Conservation (phyloP, 2,329 filamentous ascomycete species). For the Exophiala bonariae region DNA sequence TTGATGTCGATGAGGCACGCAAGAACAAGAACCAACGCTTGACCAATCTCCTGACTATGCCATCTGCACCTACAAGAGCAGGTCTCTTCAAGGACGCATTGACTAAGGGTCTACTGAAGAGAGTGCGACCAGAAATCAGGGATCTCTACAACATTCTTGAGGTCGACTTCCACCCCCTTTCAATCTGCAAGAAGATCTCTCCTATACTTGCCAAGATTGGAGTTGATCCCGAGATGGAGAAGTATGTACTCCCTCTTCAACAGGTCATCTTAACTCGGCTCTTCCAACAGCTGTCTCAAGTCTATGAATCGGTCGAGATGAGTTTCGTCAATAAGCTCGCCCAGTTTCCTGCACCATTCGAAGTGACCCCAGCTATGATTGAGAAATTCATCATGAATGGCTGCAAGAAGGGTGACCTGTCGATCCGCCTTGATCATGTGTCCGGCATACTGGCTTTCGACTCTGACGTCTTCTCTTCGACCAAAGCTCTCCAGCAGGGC, state of each 20-base stretch:
- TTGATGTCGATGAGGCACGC: conserved; percentile 93
- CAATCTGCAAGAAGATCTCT: conserved; percentile 98
- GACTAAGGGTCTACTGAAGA: conserved; percentile 90
- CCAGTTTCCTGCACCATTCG: conserved; percentile 93
- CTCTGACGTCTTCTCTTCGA: conserved; percentile 95
- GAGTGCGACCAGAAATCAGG: conserved; percentile 89
- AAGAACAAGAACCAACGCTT: conserved; percentile 99
- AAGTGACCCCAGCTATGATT: conserved; percentile 84
- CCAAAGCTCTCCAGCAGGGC: conserved; percentile 85
- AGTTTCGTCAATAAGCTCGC: conserved; percentile 91
- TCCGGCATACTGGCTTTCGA: conserved; percentile 96
- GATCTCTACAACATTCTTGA: conserved; percentile 98
- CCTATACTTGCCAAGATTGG: conserved; percentile 94
- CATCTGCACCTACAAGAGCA: conserved; percentile 80
- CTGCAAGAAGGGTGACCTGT: conserved; percentile 98
- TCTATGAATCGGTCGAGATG: conserved; percentile 96
- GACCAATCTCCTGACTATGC: conserved; percentile 94
- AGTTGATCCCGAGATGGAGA: conserved; percentile 91
- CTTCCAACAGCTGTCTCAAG: conserved; percentile 98
- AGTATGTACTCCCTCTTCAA: conserved; percentile 92
- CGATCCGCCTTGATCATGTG: conserved; percentile 93
- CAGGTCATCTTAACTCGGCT: conserved; percentile 97
- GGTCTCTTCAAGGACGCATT: conserved; percentile 94
- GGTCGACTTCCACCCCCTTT: conserved; percentile 97
- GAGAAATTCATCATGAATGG: conserved; percentile 99